Conservation (phyloP, 2,329 filamentous ascomycete species). For the Arthrobotrys iridis region DNA sequence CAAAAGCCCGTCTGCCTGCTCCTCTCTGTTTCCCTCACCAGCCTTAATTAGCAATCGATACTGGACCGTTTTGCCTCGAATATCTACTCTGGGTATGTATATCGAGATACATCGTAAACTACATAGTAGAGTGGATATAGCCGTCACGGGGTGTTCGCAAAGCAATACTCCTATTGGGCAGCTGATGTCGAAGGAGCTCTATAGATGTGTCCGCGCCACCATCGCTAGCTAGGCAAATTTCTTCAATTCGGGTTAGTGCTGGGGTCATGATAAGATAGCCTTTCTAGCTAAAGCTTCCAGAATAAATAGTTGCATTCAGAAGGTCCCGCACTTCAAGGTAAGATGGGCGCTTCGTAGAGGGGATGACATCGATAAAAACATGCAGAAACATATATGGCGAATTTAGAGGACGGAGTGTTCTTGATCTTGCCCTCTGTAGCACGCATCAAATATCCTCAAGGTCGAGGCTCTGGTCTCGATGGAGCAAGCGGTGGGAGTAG, state of each 20-base stretch:
- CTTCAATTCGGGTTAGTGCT: slow-evolving; percentile 12
- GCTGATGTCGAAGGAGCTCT: slow-evolving; percentile 33
- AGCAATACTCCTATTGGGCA: slow-evolving; percentile 25
- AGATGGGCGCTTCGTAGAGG: slow-evolving; percentile 10
- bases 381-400: not conserved
- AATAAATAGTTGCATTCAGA: slow-evolving; percentile 4
- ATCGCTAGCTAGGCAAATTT: slow-evolving; percentile 19
- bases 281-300: slow-evolving; percentile 31
- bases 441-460: no score
- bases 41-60: no score
- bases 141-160: slow-evolving; percentile 18
- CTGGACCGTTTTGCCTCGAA: slow-evolving; percentile 11
- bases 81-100: slow-evolving; percentile 6
- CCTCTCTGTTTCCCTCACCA: no score
- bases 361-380: slow-evolving; percentile 28
- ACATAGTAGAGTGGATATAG: not conserved
- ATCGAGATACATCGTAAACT: slow-evolving; percentile 6
- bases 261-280: slow-evolving; percentile 35
- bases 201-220: slow-evolving; percentile 22
- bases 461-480: no score
- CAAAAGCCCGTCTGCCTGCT: not conserved
- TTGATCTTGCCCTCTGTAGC: no score
- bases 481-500: no score
- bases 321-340: not conserved
- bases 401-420: no score